These are phyloP conservation scores for Climacium dendroides DNA, from an alignment of 225 moss, liverwort and hornwort species.

Conservation along the genomic window DNA sequence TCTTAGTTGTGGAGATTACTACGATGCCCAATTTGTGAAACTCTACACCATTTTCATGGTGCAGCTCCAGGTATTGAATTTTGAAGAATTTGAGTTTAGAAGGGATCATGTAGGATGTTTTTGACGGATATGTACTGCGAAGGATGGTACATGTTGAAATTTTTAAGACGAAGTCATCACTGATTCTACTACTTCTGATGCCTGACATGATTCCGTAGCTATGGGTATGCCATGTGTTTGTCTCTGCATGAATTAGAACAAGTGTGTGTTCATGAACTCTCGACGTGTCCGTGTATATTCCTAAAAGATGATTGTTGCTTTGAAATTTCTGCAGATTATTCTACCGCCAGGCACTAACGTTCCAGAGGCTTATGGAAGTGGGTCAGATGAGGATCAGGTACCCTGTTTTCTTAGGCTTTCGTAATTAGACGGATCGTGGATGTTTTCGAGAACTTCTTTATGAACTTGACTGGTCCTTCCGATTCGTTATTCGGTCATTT, in stretches of 20 bases:
- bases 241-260: neutral
- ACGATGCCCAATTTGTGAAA: slow-evolving; percentile 73
- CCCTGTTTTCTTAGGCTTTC: neutral
- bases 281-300: neutral
- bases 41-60: slow-evolving; percentile 77
- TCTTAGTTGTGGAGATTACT: slow-evolving; percentile 77
- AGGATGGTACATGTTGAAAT: neutral
- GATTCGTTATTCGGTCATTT: neutral
- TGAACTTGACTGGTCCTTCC: neutral
- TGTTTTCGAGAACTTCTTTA: neutral
- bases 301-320: neutral
- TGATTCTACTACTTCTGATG: neutral
- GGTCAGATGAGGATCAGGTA: neutral
- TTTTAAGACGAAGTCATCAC: neutral
- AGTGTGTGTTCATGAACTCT: neutral
- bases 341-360: neutral
- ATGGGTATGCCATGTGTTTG: neutral
- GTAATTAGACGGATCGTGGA: neutral
- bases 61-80: slow-evolving; percentile 66
- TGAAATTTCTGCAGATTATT: neutral
- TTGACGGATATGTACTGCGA: neutral
- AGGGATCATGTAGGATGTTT: neutral
- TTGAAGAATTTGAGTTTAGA: neutral
- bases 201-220: neutral
- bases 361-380: neutral